Conservation (phyloP, 2,329 filamentous ascomycete genomes). For the Neofusicoccum cordaticola region DNA sequence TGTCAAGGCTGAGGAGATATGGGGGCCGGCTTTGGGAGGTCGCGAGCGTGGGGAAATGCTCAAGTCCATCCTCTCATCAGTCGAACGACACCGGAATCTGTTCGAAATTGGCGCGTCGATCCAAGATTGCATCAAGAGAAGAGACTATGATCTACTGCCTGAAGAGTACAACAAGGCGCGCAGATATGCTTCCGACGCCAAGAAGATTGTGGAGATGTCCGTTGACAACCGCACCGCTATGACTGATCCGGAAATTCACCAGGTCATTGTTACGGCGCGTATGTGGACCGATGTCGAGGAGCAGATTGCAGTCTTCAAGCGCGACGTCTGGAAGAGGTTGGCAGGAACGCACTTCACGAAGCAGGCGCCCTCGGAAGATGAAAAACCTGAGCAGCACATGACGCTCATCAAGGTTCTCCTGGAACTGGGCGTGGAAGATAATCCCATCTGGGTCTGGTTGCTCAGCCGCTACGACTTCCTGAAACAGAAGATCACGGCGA, state of each 20-base stretch:
- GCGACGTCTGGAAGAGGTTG: slow-evolving; percentile 82
- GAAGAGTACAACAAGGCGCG: slow-evolving; percentile 85
- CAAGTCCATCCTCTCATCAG: slow-evolving; percentile 69
- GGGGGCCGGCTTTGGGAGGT: slow-evolving; percentile 89
- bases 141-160: slow-evolving; percentile 83
- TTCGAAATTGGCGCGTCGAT: slow-evolving; percentile 78
- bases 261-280: slow-evolving; percentile 80
- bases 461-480: slow-evolving; percentile 84
- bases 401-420: slow-evolving; percentile 83
- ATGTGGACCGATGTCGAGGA: slow-evolving; percentile 95
- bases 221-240: slow-evolving; percentile 54
- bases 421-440: slow-evolving; percentile 93
- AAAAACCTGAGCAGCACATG: slow-evolving; percentile 77
- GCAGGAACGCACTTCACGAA: slow-evolving; percentile 61
- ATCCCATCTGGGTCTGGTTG: slow-evolving; percentile 95
- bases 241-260: slow-evolving; percentile 76
- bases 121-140: slow-evolving; percentile 81
- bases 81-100: slow-evolving; percentile 77
- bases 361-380: slow-evolving; percentile 45
- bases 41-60: slow-evolving; percentile 87
- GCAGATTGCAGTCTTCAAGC: slow-evolving; percentile 82
- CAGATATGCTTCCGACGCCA: slow-evolving; percentile 75
- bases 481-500: slow-evolving; percentile 76
- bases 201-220: slow-evolving; percentile 60
- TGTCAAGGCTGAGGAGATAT: slow-evolving; percentile 93